Evolutionary conservation across 2,329 filamentous ascomycete genomes (phyloP), one percentile per base, ranked within the genome.

Genomic region (Diaporthe caulivora): DNA sequence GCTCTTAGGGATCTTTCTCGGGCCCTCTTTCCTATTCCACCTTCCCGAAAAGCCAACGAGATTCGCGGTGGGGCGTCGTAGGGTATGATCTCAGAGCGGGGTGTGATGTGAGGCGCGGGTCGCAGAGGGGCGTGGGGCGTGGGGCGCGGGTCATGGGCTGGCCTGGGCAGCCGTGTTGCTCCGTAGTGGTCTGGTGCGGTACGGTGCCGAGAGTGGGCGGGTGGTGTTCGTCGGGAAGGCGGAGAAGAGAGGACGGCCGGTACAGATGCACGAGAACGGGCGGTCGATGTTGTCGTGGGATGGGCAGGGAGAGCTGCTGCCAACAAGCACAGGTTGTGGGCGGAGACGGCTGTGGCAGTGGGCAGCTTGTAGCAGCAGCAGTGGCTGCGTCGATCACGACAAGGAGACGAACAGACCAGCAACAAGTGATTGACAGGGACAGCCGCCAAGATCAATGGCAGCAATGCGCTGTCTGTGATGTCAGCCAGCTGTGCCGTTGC

Each of bases 61-160:
- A 54, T 70, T 71, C 54, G 71, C 37, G 7, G 67, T 68, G 54
- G 71, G 71, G 67, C 44, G 15, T 57, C 29, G 57, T 67, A 53
- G 49, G 54, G 72, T 42, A 68, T 73, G 71, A 73, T 71, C 71
- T 73, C 71, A 73, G 71, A 71, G 74, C 71, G 71, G 74, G 74
- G 74, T 69, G 58, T 60, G 49, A 40, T 60, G 47, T 31, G 69
- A 60, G 31, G 69, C 58, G 62, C 62, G 55, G 69, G 62, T 69
- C 42, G 42, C 58, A 67, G 40, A 40, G 69, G 58, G 42, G 18
- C 17, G 55, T 54, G 69, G 69, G 54, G 69, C 55, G 69, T 51
- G 69, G 69, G 55, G 55, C 62, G 62, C 26, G 62, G 62, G 62
- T 47, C 62, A 34, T 67, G 62, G 62, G 18, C 44, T 67, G 44